These are phyloP conservation scores for Talaromyces albobiverticillius DNA, from an alignment of 2,329 filamentous ascomycete genomes.

Conservation along the genomic window DNA sequence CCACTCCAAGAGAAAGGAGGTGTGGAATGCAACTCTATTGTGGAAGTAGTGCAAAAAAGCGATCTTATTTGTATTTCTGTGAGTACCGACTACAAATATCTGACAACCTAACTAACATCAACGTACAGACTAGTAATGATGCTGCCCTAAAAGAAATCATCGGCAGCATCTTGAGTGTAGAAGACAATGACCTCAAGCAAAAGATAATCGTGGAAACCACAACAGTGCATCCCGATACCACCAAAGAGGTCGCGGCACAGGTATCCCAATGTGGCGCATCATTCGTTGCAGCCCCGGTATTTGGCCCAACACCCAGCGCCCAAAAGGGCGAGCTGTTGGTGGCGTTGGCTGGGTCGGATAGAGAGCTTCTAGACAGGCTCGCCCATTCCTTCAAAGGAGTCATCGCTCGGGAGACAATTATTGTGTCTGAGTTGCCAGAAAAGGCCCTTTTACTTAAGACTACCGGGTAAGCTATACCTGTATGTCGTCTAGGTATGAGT, in stretches of 20 bases:
- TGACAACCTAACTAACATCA: too few species aligned
- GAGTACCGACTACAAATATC: not conserved
- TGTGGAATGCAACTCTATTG: not conserved
- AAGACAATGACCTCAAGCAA: conserved; percentile 5
- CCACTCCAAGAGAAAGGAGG: conserved; percentile 7
- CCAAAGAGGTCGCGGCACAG: conserved; percentile 3
- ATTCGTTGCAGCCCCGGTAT: conserved; percentile 13
- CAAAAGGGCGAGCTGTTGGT: conserved; percentile 14
- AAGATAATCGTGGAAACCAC: conserved; percentile 17
- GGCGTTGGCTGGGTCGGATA: conserved; percentile 7
- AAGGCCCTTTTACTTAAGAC: conserved; percentile 16
- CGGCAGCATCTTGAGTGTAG: not conserved
- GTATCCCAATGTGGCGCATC: conserved; percentile 1
- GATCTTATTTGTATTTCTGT: conserved; percentile 17
- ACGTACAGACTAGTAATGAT: not conserved
- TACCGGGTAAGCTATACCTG: conserved; percentile 7
- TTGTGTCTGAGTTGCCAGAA: conserved; percentile 16
- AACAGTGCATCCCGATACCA: conserved; percentile 16
- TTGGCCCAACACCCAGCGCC: conserved; percentile 15
- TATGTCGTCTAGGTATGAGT: not conserved
- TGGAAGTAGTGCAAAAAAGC: conserved; percentile 10
- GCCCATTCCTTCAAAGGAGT: conserved; percentile 12
- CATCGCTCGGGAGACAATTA: conserved; percentile 15
- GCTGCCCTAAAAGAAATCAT: not conserved
- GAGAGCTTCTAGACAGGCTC: conserved; percentile 1